Conservation (phyloP, 2,329 filamentous ascomycete genomes). For the Geosmithia morbida region DNA sequence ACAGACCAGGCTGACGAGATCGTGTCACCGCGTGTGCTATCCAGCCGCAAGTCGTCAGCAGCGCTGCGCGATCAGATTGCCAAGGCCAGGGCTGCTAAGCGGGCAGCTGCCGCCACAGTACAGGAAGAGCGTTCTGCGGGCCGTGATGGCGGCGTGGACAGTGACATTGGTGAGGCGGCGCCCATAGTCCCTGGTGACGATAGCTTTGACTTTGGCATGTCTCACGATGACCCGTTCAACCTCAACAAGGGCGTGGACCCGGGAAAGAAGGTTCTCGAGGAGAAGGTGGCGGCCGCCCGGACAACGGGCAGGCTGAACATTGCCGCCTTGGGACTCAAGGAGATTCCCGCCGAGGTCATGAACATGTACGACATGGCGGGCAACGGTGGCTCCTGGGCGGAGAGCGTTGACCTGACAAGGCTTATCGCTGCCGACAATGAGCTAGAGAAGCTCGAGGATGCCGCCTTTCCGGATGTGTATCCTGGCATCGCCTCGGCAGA, state of each 20-base stretch:
- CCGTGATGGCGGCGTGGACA: neutral
- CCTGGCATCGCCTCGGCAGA: conserved; percentile 27
- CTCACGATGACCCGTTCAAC: conserved; percentile 54
- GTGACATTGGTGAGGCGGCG: conserved; percentile 10
- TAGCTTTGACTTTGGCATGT: conserved; percentile 33
- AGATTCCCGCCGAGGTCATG: conserved; percentile 71
- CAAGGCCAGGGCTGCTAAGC: conserved; percentile 73
- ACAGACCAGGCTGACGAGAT: conserved; percentile 6
- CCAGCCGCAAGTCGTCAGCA: conserved; percentile 51
- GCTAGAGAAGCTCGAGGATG: conserved; percentile 56
- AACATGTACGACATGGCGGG: conserved; percentile 71
- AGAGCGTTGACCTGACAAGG: conserved; percentile 74
- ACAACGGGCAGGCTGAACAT: conserved; percentile 77
- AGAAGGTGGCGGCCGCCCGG: conserved; percentile 58
- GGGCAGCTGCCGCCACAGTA: conserved; percentile 24
- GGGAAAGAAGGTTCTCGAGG: conserved; percentile 53
- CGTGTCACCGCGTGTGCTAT: conserved; percentile 6
- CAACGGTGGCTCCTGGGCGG: conserved; percentile 65
- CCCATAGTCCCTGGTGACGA: conserved; percentile 31
- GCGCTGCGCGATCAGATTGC: conserved; percentile 84
- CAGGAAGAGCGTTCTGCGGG: conserved; percentile 14
- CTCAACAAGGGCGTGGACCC: conserved; percentile 41
- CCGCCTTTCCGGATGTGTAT: conserved; percentile 62
- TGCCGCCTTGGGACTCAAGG: conserved; percentile 63
- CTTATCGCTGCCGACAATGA: conserved; percentile 87